Evolutionary conservation across 2,329 filamentous ascomycete species (phyloP), one percentile per base, ranked within the genome.

Genomic region (Aspergillus proliferans): DNA sequence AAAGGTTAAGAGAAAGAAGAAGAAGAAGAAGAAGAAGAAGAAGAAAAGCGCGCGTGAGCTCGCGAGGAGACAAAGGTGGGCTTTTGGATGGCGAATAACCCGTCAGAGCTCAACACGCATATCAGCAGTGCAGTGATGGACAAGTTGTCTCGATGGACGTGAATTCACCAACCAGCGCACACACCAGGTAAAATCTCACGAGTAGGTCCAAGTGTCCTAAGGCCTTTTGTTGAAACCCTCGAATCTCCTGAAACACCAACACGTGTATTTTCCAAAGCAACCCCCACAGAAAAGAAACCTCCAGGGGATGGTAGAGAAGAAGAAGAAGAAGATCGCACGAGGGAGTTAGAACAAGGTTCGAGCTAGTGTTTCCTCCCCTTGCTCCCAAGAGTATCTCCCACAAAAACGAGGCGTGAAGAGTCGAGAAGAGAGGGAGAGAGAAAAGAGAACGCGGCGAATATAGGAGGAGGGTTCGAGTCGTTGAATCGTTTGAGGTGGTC

Each of bases 71-170:
- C 47, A 36, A 43, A 42, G 43, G 41, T 21, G 47, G 49, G 46
- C 50, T 49, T 48, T 43, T 21, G 10, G 19, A 40, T 19, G 15
- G 18, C 18, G 10, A 47, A 47, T 45, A 49, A 54, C 49, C 52
- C 46, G 48, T 54, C 58, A 52, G 46, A 51, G 47, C 49, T 51
- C 48, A 55, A 54, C 47, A 54, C 51, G 52, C 59, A 61, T 60
- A 53, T 58, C 59, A 60, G 46, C 50, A 46, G 42, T 46, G 38
- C 38, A 40, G 8, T 40, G 18, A 5, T 12, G 38, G 38, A 22
- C 38, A 19, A 18, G 2, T 12, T 12, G 18, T 19, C 34, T 36
- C 34, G 14, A 40, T 22, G 18, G 38, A 15, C 9, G 7, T 40
- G 7, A 30, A 30, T 30, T 30, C 10, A 12, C 26, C 19, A 15